Conservation (phyloP, 1,284 basidiomycete genomes). For the Cryptococcus deneoformans region DNA sequence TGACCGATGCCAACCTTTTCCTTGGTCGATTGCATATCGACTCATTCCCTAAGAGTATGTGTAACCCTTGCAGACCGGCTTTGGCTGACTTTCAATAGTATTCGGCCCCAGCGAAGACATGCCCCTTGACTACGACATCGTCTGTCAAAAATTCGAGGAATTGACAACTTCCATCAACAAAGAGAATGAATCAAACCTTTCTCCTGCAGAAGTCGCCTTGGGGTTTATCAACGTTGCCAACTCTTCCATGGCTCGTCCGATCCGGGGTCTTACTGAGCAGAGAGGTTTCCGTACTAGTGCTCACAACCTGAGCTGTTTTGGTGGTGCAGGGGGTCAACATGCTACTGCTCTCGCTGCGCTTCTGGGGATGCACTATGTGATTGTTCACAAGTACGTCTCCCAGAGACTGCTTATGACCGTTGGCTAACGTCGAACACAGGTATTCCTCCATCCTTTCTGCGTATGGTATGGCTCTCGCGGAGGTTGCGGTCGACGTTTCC, state of each 20-base stretch:
- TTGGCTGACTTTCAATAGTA: slow-evolving; percentile 19
- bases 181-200: slow-evolving; percentile 22
- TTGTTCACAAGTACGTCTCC: slow-evolving; percentile 59
- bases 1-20: slow-evolving; percentile 51
- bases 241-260: slow-evolving; percentile 43
- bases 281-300: slow-evolving; percentile 34
- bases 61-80: neutral
- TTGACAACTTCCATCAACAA: slow-evolving; percentile 51
- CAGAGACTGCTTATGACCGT: neutral
- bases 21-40: slow-evolving; percentile 43
- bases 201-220: slow-evolving; percentile 35
- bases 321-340: slow-evolving; percentile 45
- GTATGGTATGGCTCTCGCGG: slow-evolving; percentile 75
- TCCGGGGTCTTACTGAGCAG: slow-evolving; percentile 57
- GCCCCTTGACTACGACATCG: slow-evolving; percentile 51
- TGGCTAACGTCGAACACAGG: slow-evolving; percentile 54
- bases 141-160: slow-evolving; percentile 44
- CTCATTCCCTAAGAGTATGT: slow-evolving; percentile 60
- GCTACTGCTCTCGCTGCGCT: slow-evolving; percentile 37
- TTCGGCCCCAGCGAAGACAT: slow-evolving; percentile 55
- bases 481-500: slow-evolving; percentile 35
- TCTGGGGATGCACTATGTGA: slow-evolving; percentile 36
- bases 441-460: slow-evolving; percentile 85
- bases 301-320: slow-evolving; percentile 41
- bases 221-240: slow-evolving; percentile 42